Conservation (phyloP, 352 stramenopile species). For the Phytopythium montanum region DNA sequence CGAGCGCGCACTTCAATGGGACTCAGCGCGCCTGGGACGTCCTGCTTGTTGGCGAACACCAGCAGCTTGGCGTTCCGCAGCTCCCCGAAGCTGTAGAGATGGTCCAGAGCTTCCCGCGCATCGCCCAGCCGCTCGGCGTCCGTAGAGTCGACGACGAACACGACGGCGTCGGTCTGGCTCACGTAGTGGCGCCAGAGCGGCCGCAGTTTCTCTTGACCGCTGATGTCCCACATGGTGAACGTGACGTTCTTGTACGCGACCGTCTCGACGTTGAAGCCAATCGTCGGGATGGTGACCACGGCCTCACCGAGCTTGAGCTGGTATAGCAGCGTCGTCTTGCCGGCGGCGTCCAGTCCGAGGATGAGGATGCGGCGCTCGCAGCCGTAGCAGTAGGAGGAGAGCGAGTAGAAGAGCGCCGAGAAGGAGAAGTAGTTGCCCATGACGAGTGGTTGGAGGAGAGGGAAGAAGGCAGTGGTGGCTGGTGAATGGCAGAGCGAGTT, state of each 20-base stretch:
- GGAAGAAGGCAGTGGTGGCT: background rate
- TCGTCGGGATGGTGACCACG: conserved; percentile 75
- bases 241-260: conserved; percentile 67
- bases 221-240: conserved; percentile 87
- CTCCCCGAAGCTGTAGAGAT: conserved; percentile 39
- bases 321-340: conserved; percentile 97
- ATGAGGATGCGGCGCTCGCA: conserved; percentile 74
- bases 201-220: conserved; percentile 36
- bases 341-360: conserved; percentile 92
- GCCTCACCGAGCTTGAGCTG: conserved; percentile 77
- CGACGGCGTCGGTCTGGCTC: conserved; percentile 54
- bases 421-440: conserved; percentile 51
- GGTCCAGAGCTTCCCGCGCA: conserved; percentile 34
- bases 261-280: conserved; percentile 87
- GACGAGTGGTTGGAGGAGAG: background rate
- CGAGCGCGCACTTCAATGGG: conserved; percentile 25
- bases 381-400: conserved; percentile 30
- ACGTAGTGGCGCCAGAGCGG: conserved; percentile 76
- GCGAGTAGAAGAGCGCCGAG: conserved; percentile 23
- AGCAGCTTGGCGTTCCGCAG: conserved; percentile 40
- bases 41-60: conserved; percentile 54
- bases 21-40: conserved; percentile 26
- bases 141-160: conserved; percentile 80
- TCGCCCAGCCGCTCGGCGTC: conserved; percentile 48
- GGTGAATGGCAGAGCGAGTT: background rate